phyloP scores from a whole-genome alignment of 345 rosid species.

The Ricinus communis region DNA sequence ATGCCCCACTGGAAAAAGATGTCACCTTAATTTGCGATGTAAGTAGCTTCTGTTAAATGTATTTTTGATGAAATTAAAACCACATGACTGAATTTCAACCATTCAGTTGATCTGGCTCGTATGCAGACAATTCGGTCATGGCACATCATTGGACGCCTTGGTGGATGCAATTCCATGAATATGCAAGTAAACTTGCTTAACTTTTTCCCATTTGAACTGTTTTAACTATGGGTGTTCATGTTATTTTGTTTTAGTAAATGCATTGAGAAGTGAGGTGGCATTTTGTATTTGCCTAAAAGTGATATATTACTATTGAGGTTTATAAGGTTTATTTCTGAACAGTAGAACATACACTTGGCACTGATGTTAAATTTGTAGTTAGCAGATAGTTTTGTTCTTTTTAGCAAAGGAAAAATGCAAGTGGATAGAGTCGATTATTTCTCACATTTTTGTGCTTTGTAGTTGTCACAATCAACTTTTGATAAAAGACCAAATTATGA shows the following conservation, averaged over 20 bases:
- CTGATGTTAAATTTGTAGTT: neutral
- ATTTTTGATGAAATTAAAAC: neutral
- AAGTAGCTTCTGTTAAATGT: conserved; percentile 29
- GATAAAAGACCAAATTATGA: conserved; percentile 78
- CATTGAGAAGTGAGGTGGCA: neutral
- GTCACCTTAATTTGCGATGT: conserved; percentile 79
- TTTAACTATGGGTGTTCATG: neutral
- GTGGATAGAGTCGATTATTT: neutral
- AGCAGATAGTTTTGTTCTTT: too few relatives aligned
- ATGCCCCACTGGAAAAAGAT: conserved; percentile 76
- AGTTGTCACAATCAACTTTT: conserved; percentile 76
- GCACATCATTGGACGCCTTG: conserved; percentile 95
- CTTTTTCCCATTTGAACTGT: neutral
- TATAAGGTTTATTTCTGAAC: neutral
- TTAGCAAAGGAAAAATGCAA: neutral
- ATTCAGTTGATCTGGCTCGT: conserved; percentile 15
- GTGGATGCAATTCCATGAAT: conserved; percentile 97
- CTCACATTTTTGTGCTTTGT: conserved; percentile 16
- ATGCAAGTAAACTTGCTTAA: conserved; percentile 70
- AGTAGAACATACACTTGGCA: neutral
- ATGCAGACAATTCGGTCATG: conserved; percentile 85
- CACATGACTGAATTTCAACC: neutral
- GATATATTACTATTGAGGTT: neutral
- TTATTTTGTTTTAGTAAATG: neutral
- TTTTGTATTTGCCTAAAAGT: neutral